These are phyloP conservation scores for Alternaria ventricosa DNA, from an alignment of 2,329 filamentous ascomycete species.

Conservation along the genomic window DNA sequence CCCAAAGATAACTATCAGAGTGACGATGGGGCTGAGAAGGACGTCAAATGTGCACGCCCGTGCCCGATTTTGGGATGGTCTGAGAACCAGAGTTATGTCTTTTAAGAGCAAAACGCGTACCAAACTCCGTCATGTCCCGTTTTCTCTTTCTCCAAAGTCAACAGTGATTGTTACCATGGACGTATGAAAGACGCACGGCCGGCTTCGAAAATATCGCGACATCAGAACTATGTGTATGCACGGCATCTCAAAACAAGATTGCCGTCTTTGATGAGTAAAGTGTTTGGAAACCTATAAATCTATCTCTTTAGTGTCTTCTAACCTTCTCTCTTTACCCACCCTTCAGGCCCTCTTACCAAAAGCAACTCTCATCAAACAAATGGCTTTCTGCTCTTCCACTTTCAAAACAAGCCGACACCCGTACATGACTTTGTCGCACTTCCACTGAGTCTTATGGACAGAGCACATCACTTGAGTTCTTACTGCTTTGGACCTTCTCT, in stretches of 20 bases:
- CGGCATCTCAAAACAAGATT: background rate
- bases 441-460: no score
- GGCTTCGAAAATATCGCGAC: background rate
- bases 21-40: background rate
- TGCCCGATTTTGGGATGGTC: background rate
- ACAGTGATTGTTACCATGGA: background rate
- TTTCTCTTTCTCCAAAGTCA: background rate
- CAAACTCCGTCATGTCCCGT: background rate
- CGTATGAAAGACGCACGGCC: background rate
- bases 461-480: no score
- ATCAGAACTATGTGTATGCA: background rate
- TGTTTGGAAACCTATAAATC: background rate
- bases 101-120: background rate
- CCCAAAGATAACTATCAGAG: background rate
- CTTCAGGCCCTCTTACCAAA: background rate
- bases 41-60: background rate
- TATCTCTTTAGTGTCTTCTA: background rate
- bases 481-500: no score
- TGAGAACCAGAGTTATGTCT: background rate
- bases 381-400: no score
- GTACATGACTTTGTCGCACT: no score
- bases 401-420: no score
- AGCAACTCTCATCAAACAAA: no score
- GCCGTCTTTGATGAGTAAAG: background rate
- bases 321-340: background rate